phyloP scores from a whole-genome alignment of 108 stramenopile genomes.

The Skeletonema grethae region DNA sequence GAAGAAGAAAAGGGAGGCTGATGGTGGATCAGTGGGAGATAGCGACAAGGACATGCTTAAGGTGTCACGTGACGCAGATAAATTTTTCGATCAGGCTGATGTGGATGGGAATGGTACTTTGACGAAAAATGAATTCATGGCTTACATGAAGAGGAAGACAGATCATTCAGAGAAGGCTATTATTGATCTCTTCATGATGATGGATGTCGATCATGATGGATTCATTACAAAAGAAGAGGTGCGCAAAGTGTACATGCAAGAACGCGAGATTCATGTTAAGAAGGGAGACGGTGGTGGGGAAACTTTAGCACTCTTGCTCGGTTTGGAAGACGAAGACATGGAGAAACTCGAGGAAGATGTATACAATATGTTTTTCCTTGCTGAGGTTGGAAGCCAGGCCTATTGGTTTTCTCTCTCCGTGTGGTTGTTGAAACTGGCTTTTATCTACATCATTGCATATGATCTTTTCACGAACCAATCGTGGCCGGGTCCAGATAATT shows the following conservation, averaged over 20 bases:
- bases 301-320: constrained; percentile 6
- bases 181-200: constrained; percentile 9
- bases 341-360: constrained; percentile 56
- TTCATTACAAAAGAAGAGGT: constrained; percentile 18
- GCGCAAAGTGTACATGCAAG: constrained; percentile 12
- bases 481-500: not conserved
- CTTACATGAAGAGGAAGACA: constrained; percentile 22
- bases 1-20: constrained; percentile 13
- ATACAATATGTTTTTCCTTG: constrained; percentile 59
- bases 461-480: constrained; percentile 22
- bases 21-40: not conserved
- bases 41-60: not conserved
- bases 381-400: constrained; percentile 26
- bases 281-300: not conserved
- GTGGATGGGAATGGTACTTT: constrained; percentile 5
- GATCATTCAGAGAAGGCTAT: constrained; percentile 17
- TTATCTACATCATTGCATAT: constrained; percentile 45
- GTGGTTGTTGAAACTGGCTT: constrained; percentile 37
- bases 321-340: constrained; percentile 35
- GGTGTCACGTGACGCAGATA: constrained; percentile 11
- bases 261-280: not conserved
- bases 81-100: constrained; percentile 22
- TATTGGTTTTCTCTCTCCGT: constrained; percentile 46
- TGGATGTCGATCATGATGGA: constrained; percentile 22
- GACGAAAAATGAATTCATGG: constrained; percentile 12